Evolutionary conservation across 2,329 filamentous ascomycete genomes (phyloP).

Genomic region (Diaporthe aspalathi): DNA sequence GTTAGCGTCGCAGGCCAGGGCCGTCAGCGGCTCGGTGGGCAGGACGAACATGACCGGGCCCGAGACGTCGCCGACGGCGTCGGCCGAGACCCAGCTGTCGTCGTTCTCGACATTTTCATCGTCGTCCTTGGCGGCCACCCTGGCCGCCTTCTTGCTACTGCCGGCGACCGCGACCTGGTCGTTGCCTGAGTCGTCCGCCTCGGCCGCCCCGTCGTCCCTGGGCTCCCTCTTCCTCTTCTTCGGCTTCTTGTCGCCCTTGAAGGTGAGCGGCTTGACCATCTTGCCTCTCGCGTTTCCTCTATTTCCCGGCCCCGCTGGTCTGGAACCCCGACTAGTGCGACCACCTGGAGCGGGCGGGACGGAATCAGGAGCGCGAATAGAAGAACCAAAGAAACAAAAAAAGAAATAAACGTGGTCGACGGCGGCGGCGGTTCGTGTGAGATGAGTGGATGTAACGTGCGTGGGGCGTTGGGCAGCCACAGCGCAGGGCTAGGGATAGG

Average conservation of each 20-base stretch:
- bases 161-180: conserved; percentile 38
- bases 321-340: background rate
- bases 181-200: conserved; percentile 71
- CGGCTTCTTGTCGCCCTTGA: conserved; percentile 96
- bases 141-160: conserved; percentile 49
- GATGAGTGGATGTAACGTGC: conserved; percentile 29
- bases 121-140: conserved; percentile 46
- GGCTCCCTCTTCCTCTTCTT: conserved; percentile 53
- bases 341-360: conserved; percentile 14
- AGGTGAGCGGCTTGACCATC: conserved; percentile 91
- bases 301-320: conserved; percentile 7
- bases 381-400: too few species aligned
- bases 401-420: conserved; percentile 4
- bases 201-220: conserved; percentile 34
- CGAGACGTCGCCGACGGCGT: conserved; percentile 76
- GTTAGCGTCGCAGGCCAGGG: conserved; percentile 85
- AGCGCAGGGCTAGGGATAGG: conserved; percentile 18
- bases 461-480: conserved; percentile 40
- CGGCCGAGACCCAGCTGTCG: conserved; percentile 92
- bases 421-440: conserved; percentile 11
- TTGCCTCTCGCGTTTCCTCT: background rate
- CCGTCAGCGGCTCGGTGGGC: conserved; percentile 77
- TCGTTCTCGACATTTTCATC: conserved; percentile 66
- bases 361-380: conserved; percentile 9
- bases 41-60: conserved; percentile 88